Evolutionary conservation across 2,329 filamentous ascomycete genomes (phyloP), one percentile per base, ranked within the genome.

Genomic region (Fusarium bactridioides): DNA sequence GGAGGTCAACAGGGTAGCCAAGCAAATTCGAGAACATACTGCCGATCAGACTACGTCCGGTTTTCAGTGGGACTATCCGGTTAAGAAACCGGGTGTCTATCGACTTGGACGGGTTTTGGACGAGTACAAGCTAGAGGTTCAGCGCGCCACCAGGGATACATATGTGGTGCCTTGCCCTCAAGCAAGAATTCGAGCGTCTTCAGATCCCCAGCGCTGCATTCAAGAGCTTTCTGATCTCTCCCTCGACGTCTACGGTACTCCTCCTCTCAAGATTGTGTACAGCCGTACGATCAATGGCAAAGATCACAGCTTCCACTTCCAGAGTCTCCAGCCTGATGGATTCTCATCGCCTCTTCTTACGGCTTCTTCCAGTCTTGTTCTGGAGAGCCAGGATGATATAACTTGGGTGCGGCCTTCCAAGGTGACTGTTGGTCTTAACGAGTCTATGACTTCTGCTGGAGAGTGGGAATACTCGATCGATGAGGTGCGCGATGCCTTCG

Each of bases 61-160:
- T 47, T 89, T 93, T 58, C 87, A 90, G 57, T 89, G 97, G 77
- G 88, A 91, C 59, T 93, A 94, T 76, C 86, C 88, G 0, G 88
- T 97, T 41, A 97, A 94, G 84, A 96, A 96, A 81, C 90, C 94
- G 3, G 96, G 96, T 40, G 88, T 97, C 25, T 99, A 99, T 82
- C 89, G 92, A 45, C 86, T 99, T 37, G 89, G 91, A 64, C 94
- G 91, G 79, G 94, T 99, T 15, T 84, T 97, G 71, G 96, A 99
- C 80, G 92, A 97, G 80, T 96, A 97, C 67, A 97, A 97, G 80
- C 88, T 99, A 37, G 94, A 98, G 80, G 94, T 98, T 16, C 94
- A 95, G 76, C 90, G 93, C 44, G 87, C 89, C 44, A 88, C 87
- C 58, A 91, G 91, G 54, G 93, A 96, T 76, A 93, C 94, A 0